Conservation (phyloP, 345 rosid genomes). For the Syzygium aqueum region DNA sequence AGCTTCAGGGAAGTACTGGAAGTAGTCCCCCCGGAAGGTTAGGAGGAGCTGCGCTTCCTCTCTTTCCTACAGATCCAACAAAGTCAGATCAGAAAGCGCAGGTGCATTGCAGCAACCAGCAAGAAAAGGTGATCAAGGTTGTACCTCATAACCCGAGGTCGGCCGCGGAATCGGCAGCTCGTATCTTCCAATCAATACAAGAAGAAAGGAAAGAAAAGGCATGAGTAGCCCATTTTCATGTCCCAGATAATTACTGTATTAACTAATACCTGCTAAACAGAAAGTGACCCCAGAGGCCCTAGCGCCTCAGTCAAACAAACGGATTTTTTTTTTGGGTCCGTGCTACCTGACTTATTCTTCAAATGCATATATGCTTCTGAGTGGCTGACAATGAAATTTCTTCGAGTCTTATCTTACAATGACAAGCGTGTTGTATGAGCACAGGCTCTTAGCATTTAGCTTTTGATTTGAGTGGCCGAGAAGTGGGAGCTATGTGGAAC, state of each 20-base stretch:
- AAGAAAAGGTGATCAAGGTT: slow-evolving; percentile 58
- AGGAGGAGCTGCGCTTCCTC: slow-evolving; percentile 14
- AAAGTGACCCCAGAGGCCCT: neutral
- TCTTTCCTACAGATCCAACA: slow-evolving; percentile 9
- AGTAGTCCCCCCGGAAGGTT: slow-evolving; percentile 31
- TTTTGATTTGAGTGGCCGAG: neutral
- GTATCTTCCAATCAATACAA: slow-evolving; percentile 86
- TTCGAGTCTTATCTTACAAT: neutral
- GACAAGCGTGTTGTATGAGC: neutral
- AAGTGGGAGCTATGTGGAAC: neutral
- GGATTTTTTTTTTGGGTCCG: neutral
- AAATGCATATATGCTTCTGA: neutral
- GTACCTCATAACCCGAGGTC: slow-evolving; percentile 72
- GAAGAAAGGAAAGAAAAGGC: slow-evolving; percentile 43
- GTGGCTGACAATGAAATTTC: neutral
- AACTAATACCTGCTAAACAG: neutral
- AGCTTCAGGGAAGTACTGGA: slow-evolving; percentile 44
- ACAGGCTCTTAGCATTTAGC: neutral
- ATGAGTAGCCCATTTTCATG: neutral
- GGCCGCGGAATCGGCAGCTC: slow-evolving; percentile 77
- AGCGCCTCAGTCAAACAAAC: neutral
- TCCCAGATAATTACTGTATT: neutral
- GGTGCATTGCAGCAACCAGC: slow-evolving; percentile 18
- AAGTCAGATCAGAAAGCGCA: slow-evolving; percentile 4
- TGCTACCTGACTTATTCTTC: neutral